A percentile compares a stretch with the other conserved stretches of the same genome.
phyloP scores from a whole-genome alignment of 805 yeast genomes.

The Ogataea methylovora region DNA sequence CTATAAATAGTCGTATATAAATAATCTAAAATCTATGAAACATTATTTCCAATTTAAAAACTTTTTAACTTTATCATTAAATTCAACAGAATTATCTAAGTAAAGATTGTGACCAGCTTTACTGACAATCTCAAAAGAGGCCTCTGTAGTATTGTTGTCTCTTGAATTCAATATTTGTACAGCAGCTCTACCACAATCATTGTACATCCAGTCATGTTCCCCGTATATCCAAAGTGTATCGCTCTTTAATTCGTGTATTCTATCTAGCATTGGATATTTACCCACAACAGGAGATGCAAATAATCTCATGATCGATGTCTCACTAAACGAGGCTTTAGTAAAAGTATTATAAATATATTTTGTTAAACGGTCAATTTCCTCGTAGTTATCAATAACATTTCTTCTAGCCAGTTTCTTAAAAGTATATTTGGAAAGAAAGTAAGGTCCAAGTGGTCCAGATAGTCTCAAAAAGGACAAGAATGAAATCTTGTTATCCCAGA shows the following conservation, averaged over 20 bases:
- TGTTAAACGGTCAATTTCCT: slow-evolving; percentile 23
- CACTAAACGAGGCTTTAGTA: slow-evolving; percentile 24
- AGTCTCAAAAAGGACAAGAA: slow-evolving; percentile 41
- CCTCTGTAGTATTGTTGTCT: slow-evolving; percentile 9
- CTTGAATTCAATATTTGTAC: slow-evolving; percentile 17
- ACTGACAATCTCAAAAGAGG: slow-evolving; percentile 33
- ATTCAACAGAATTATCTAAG: slow-evolving; percentile 52
- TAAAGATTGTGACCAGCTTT: slow-evolving; percentile 73
- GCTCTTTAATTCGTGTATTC: slow-evolving; percentile 29
- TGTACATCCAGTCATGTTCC: slow-evolving; percentile 69
- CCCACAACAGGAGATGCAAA: slow-evolving; percentile 55
- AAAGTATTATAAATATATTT: slow-evolving; percentile 26
- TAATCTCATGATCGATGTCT: slow-evolving; percentile 34
- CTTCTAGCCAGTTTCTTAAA: slow-evolving; percentile 22
- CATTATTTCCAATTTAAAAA: slow-evolving; percentile 24
- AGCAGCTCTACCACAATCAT: slow-evolving; percentile 46
- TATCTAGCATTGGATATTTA: slow-evolving; percentile 58
- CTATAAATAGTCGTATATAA: background rate
- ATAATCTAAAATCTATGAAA: background rate
- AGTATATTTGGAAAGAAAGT: slow-evolving; percentile 18
- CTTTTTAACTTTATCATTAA: slow-evolving; percentile 37
- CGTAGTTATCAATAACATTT: slow-evolving; percentile 11
- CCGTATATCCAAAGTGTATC: slow-evolving; percentile 51
- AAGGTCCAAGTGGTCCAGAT: slow-evolving; percentile 31
- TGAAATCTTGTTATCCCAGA: slow-evolving; percentile 36